Evolutionary conservation across 768 basidiomycete genomes (phyloP), one percentile per base, ranked within the genome.

Genomic region (Suillus placidus): DNA sequence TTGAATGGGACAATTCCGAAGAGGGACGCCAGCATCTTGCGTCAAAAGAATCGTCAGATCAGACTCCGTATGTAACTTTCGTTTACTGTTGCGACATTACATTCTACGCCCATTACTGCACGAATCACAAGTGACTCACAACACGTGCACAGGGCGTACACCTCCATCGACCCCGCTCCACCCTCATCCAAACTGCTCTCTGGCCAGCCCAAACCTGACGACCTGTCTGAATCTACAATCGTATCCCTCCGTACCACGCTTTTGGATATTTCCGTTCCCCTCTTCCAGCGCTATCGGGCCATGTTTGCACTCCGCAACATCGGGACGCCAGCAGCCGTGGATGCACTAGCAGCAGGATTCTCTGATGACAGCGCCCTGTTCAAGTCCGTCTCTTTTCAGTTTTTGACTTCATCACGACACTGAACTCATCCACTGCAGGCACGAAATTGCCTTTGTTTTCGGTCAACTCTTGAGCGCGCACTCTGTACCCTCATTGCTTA

Each of bases 291-390:
- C 34, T 99, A 99, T 75, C 88, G 97, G 13, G 97, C 97, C 54
- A 99, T 99, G 97, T 99, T 99, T 75, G 91, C 95, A 2, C 84
- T 99, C 54, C 87, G 97, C 43, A 97, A 99, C 76, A 91, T 95
- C n/a, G 92, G 93, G 38, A 89, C 91, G 2, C 83, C 88, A 20
- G 85, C 84, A 4, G 96, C 96, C 2, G 92, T 99, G 6, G 87
- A 94, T 67, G 95, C 96, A 7, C 89, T 99, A 34, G 93, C 95
- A 0, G 86, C 87, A 49, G 97, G 97, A 2, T 99, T 99, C 77
- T 78, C 82, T 2, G 97, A 99, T 68, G 88, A 89, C 61, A 94
- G 91, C 68, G 94, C 91, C 2, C 81, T 99, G 30, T 99, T 99
- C 89, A 94, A 95, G 94, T 96, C 67, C 70, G 88, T 78, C 16